Conservation (phyloP, 1,139 yeast species). For the Dujonia santamariae region DNA sequence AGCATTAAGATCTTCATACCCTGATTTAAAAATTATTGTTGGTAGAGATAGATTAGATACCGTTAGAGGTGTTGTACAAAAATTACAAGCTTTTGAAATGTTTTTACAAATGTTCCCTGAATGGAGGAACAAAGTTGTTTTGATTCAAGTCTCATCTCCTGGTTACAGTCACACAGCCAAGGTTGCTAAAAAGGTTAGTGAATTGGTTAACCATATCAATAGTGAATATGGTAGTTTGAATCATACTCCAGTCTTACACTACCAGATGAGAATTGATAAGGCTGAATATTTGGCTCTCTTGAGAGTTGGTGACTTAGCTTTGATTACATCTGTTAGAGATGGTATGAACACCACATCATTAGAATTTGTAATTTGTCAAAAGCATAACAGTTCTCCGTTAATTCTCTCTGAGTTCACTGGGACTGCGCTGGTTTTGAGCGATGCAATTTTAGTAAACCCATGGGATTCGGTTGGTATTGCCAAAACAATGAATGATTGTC, state of each 20-base stretch:
- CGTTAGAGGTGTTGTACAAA: slow-evolving; percentile 81
- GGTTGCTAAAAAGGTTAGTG: slow-evolving; percentile 77
- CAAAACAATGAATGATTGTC: slow-evolving; percentile 69
- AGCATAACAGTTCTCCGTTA: slow-evolving; percentile 67
- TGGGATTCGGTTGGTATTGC: slow-evolving; percentile 97
- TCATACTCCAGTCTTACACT: slow-evolving; percentile 83
- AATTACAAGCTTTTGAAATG: slow-evolving; percentile 75
- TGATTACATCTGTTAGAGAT: slow-evolving; percentile 88
- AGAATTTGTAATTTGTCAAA: slow-evolving; percentile 89
- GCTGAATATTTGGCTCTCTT: slow-evolving; percentile 87
- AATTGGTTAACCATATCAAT: slow-evolving; percentile 74
- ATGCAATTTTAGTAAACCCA: slow-evolving; percentile 87
- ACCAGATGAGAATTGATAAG: slow-evolving; percentile 82
- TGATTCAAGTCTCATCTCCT: slow-evolving; percentile 90
- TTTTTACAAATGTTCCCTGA: slow-evolving; percentile 88
- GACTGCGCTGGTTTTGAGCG: slow-evolving; percentile 73
- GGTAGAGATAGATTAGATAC: slow-evolving; percentile 81
- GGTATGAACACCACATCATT: slow-evolving; percentile 96
- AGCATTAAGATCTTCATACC: slow-evolving; percentile 64
- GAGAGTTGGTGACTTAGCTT: slow-evolving; percentile 84
- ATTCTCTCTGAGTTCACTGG: slow-evolving; percentile 93
- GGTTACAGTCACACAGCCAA: slow-evolving; percentile 55
- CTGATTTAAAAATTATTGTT: slow-evolving; percentile 71
- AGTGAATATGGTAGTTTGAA: slow-evolving; percentile 79
- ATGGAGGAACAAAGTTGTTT: slow-evolving; percentile 82